These are phyloP conservation scores for Ceratocystis destructans DNA, from an alignment of 2,329 filamentous ascomycete genomes.

Conservation along the genomic window DNA sequence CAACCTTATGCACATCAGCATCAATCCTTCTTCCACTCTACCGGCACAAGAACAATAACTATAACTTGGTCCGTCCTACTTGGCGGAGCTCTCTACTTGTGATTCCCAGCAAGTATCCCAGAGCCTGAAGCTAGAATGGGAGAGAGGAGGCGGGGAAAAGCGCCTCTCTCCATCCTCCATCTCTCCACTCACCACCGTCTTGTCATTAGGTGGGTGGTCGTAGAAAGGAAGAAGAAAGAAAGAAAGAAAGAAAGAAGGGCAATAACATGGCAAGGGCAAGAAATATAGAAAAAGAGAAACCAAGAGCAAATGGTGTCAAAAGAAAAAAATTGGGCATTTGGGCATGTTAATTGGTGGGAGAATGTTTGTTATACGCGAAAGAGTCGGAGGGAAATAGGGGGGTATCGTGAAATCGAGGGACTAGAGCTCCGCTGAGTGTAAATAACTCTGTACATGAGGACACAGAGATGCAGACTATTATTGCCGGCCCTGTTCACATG, in stretches of 20 bases:
- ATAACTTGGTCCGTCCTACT: not conserved
- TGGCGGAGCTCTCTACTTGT: not conserved
- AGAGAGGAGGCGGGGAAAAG: too few relatives aligned
- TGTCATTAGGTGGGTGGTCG: not conserved
- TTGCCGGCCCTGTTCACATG: constrained; percentile 44
- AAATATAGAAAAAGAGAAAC: not conserved
- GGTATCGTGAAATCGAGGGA: constrained; percentile 6
- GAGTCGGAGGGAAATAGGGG: not conserved
- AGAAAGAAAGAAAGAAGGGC: not conserved
- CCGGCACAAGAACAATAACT: not conserved
- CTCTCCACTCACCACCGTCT: not conserved
- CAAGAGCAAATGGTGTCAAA: not conserved
- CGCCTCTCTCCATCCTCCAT: not conserved
- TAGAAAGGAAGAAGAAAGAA: not conserved
- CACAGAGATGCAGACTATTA: not conserved
- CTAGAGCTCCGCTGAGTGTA: not conserved
- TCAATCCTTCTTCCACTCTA: too few relatives aligned
- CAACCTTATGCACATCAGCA: too few relatives aligned
- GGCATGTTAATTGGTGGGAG: not conserved
- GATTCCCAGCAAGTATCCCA: not conserved
- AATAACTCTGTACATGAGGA: not conserved
- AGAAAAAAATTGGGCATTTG: not conserved
- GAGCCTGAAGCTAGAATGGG: not conserved
- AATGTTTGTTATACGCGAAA: constrained; percentile 2
- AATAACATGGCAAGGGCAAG: not conserved